Conservation (phyloP, 176 grass and related monocot species). For the Ananas comosus region DNA sequence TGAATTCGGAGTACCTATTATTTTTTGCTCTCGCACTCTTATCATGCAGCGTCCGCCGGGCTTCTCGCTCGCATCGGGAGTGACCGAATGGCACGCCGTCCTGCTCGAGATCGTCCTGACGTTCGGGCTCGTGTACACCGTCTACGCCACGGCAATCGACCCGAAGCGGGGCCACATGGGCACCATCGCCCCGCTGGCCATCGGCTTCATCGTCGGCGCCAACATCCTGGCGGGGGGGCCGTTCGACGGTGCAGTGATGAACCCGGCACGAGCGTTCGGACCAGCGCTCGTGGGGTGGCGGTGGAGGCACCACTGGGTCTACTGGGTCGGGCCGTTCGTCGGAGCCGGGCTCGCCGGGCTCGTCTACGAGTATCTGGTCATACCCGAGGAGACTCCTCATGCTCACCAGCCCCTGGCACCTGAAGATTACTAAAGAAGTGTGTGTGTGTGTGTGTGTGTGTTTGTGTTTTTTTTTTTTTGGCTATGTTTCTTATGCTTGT, state of each 20-base stretch:
- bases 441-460: too few species aligned
- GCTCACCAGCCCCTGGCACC: slow-evolving; percentile 79
- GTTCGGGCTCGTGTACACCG: slow-evolving; percentile 79
- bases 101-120: slow-evolving; percentile 76
- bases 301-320: slow-evolving; percentile 89
- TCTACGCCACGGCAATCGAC: slow-evolving; percentile 80
- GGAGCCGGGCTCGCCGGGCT: slow-evolving; percentile 59
- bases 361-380: slow-evolving; percentile 72
- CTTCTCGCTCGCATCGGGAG: slow-evolving; percentile 58
- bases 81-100: slow-evolving; percentile 72
- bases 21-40: not conserved
- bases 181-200: slow-evolving; percentile 69
- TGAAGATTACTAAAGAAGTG: slow-evolving; percentile 56
- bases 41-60: slow-evolving; percentile 43
- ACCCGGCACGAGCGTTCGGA: slow-evolving; percentile 73
- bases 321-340: slow-evolving; percentile 80
- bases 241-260: slow-evolving; percentile 90
- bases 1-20: not conserved
- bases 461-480: too few species aligned
- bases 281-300: slow-evolving; percentile 71
- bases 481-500: too few species aligned
- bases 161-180: slow-evolving; percentile 61
- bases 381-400: slow-evolving; percentile 30
- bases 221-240: slow-evolving; percentile 75
- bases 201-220: slow-evolving; percentile 73